Evolutionary conservation across 129 eudicot genomes (phyloP).

Genomic region (Cynara cardunculus): DNA sequence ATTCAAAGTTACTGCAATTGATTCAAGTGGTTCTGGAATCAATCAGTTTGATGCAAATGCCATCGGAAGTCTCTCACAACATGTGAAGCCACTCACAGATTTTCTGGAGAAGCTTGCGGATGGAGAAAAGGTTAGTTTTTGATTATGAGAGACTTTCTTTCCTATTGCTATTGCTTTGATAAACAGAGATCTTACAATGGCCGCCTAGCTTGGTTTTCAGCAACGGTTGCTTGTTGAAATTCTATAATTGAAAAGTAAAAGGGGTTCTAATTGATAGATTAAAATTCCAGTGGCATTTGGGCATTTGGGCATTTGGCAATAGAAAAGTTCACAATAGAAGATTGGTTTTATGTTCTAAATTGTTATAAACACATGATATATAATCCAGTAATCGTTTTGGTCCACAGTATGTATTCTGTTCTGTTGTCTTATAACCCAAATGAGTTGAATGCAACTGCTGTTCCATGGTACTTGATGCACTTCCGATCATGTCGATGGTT

Average conservation of each 20-base stretch:
- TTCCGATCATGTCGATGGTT: neutral
- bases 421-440: neutral
- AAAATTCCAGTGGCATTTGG: neutral
- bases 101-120: constrained; percentile 65
- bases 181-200: neutral
- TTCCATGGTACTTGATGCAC: neutral
- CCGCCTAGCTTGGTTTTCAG: neutral
- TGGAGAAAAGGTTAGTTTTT: constrained; percentile 71
- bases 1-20: constrained; percentile 84
- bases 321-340: neutral
- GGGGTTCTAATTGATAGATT: neutral
- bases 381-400: neutral
- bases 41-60: constrained; percentile 67
- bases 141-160: neutral
- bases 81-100: constrained; percentile 75
- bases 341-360: neutral
- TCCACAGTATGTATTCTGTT: neutral
- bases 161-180: neutral
- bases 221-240: neutral
- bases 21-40: constrained; percentile 80
- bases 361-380: neutral
- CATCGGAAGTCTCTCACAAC: constrained; percentile 69
- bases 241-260: neutral
- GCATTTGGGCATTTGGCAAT: neutral
- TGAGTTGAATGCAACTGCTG: neutral